Conservation (phyloP, 768 basidiomycete species). For the Auricularia cornea region DNA sequence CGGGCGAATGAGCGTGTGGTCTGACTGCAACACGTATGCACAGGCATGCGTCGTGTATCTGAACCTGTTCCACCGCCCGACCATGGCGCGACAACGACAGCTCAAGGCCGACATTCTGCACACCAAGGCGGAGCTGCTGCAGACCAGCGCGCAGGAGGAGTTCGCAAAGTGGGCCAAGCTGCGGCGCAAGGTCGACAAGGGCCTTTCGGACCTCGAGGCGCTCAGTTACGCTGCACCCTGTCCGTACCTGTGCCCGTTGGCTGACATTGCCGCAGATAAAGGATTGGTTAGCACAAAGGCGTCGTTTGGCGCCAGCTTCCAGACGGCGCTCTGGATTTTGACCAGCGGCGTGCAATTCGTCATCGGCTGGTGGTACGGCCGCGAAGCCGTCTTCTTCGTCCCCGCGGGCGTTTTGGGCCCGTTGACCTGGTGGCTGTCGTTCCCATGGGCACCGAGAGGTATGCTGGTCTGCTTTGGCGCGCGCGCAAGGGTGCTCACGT, state of each 20-base stretch:
- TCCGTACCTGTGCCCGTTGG: not conserved
- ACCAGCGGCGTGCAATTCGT: constrained; percentile 84
- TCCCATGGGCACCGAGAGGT: constrained; percentile 90
- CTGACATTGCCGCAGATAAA: constrained; percentile 42
- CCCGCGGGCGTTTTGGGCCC: constrained; percentile 89
- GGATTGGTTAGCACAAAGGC: constrained; percentile 53
- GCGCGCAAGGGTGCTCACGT: not conserved
- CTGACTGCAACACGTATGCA: not conserved
- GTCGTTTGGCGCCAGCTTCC: constrained; percentile 64
- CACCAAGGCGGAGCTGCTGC: constrained; percentile 76
- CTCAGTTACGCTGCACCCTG: constrained; percentile 51
- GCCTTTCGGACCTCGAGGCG: constrained; percentile 81
- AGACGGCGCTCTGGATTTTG: constrained; percentile 61
- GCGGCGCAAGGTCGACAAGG: constrained; percentile 84
- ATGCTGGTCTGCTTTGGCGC: constrained; percentile 14
- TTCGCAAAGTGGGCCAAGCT: constrained; percentile 99
- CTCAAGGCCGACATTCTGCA: constrained; percentile 75
- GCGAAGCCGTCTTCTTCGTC: constrained; percentile 85
- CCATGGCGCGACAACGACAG: constrained; percentile 49
- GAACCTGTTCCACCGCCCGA: constrained; percentile 49
- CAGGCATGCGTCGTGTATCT: constrained; percentile 72
- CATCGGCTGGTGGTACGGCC: constrained; percentile 88
- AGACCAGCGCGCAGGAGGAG: constrained; percentile 92
- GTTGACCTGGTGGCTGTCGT: constrained; percentile 75
- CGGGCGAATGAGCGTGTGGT: too few species aligned